Percentiles rank a stretch among this genome's conserved stretches.
These are phyloP conservation scores for Moricandia arvensis DNA, from an alignment of 345 rosid species.

Conservation along the genomic window DNA sequence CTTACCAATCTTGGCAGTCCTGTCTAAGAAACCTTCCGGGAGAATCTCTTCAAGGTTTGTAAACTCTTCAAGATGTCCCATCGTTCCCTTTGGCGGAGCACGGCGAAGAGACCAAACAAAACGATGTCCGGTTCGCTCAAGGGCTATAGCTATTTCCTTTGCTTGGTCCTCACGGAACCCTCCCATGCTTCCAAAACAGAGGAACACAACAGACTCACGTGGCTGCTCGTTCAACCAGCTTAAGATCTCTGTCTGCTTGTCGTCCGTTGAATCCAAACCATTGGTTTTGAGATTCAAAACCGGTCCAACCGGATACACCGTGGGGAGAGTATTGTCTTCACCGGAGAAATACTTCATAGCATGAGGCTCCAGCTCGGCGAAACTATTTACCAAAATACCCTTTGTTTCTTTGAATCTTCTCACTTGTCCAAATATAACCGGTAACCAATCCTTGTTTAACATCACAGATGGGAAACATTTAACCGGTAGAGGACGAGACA, in stretches of 20 bases:
- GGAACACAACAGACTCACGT: conserved; percentile 47
- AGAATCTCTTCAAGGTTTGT: conserved; percentile 28
- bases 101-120: conserved; percentile 59
- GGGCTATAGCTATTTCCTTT: conserved; percentile 46
- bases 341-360: conserved; percentile 29
- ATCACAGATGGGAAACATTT: conserved; percentile 32
- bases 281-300: conserved; percentile 39
- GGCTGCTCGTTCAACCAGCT: conserved; percentile 64
- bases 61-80: conserved; percentile 27
- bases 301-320: conserved; percentile 55
- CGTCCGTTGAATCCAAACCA: not conserved
- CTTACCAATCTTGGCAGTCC: conserved; percentile 40
- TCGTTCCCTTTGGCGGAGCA: not conserved
- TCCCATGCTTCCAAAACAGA: conserved; percentile 72
- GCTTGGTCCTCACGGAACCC: conserved; percentile 47
- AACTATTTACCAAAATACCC: conserved; percentile 54
- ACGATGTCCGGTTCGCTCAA: conserved; percentile 43
- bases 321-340: conserved; percentile 24
- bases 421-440: not conserved
- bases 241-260: conserved; percentile 23
- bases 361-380: conserved; percentile 47
- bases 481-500: conserved; percentile 40
- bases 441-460: not conserved
- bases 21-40: conserved; percentile 45
- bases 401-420: conserved; percentile 28